phyloP scores from a whole-genome alignment of 2,329 filamentous ascomycete genomes.

The Ophiocordyceps unilateralis region DNA sequence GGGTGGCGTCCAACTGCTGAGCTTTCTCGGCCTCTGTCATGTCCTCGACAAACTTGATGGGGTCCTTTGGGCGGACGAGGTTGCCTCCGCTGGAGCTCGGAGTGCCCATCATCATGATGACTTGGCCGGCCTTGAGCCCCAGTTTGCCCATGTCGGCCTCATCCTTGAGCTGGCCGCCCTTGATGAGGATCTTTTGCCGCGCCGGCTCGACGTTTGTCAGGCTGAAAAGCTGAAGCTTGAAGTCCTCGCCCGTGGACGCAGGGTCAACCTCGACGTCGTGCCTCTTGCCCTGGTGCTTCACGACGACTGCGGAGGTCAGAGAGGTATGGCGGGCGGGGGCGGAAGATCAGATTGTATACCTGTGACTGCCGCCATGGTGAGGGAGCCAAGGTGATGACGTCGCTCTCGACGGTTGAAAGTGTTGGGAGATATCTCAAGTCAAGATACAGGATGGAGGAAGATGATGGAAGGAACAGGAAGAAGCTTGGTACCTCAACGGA shows the following conservation, averaged over 20 bases:
- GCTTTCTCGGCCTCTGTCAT: slow-evolving; percentile 93
- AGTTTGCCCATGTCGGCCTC: slow-evolving; percentile 74
- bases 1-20: slow-evolving; percentile 64
- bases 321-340: background rate
- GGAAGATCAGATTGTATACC: background rate
- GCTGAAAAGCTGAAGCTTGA: slow-evolving; percentile 92
- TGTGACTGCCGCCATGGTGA: background rate
- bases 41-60: slow-evolving; percentile 82
- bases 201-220: slow-evolving; percentile 92
- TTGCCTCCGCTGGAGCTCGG: slow-evolving; percentile 47
- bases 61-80: slow-evolving; percentile 58
- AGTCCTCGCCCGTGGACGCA: slow-evolving; percentile 68
- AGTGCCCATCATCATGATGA: slow-evolving; percentile 93
- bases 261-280: slow-evolving; percentile 88
- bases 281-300: slow-evolving; percentile 92
- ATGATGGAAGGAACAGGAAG: background rate
- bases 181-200: slow-evolving; percentile 88
- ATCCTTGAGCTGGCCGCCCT: slow-evolving; percentile 89
- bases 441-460: background rate
- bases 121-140: slow-evolving; percentile 69
- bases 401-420: background rate
- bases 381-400: background rate
- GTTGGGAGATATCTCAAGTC: background rate
- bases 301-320: slow-evolving; percentile 43
- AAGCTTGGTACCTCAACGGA: background rate